A percentile compares a stretch with the other conserved stretches of the same genome.
phyloP scores from a whole-genome alignment of 305 asterid genomes.

The Rubia tinctorum region DNA sequence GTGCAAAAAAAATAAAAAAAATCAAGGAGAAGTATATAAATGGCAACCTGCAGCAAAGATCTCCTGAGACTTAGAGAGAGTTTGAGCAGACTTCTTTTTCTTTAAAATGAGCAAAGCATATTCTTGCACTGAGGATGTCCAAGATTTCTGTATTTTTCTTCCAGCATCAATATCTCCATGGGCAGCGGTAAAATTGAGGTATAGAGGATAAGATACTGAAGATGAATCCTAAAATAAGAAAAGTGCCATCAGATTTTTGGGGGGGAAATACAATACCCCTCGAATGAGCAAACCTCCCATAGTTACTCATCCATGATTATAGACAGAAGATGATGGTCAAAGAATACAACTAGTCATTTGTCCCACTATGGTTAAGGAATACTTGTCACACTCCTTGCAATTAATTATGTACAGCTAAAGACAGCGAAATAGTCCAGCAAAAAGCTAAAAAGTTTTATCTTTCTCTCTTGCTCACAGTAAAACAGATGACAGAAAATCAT shows the following conservation, averaged over 20 bases:
- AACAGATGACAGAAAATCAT: neutral
- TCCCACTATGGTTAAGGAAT: neutral
- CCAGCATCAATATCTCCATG: conserved; percentile 28
- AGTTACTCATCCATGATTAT: neutral
- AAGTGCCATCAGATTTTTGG: neutral
- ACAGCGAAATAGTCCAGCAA: neutral
- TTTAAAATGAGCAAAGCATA: conserved; percentile 41
- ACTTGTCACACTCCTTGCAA: neutral
- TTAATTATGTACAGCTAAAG: neutral
- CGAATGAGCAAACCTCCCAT: no score
- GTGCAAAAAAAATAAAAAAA: conserved; percentile 8
- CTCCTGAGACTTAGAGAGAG: conserved; percentile 44
- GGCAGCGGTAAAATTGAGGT: conserved; percentile 32
- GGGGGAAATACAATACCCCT: neutral
- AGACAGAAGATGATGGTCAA: neutral
- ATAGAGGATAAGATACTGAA: conserved; percentile 40
- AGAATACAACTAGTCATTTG: neutral
- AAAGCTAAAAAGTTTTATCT: neutral
- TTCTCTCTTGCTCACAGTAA: neutral
- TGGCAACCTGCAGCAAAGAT: conserved; percentile 46
- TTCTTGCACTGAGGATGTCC: conserved; percentile 55
- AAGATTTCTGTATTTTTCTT: conserved; percentile 31
- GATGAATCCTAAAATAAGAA: conserved; percentile 61
- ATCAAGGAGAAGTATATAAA: conserved; percentile 6
- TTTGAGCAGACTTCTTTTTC: conserved; percentile 38